phyloP scores from a whole-genome alignment of 2,329 filamentous ascomycete species.

The Coleophoma crateriformis region DNA sequence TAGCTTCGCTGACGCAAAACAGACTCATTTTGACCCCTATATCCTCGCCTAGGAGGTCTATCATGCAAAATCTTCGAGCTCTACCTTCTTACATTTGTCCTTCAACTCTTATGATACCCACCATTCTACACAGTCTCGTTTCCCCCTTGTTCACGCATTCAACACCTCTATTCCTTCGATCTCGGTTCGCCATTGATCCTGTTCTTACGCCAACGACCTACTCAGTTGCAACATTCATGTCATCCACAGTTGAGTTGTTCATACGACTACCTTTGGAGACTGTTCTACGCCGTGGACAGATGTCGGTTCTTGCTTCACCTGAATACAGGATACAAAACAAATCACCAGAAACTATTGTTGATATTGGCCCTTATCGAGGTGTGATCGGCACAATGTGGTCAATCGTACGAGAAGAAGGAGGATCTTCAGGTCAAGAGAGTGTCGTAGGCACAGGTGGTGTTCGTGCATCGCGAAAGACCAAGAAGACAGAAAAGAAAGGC shows the following conservation, averaged over 20 bases:
- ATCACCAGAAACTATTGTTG: slow-evolving; percentile 68
- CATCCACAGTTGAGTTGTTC: slow-evolving; percentile 74
- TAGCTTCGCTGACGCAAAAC: background rate
- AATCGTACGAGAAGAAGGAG: slow-evolving; percentile 78
- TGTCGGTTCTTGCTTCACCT: slow-evolving; percentile 57
- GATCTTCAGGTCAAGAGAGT: slow-evolving; percentile 1
- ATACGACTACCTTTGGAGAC: slow-evolving; percentile 89
- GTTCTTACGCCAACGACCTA: slow-evolving; percentile 77
- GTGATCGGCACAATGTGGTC: slow-evolving; percentile 86
- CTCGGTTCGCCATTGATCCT: slow-evolving; percentile 79
- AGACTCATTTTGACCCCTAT: slow-evolving; percentile 80
- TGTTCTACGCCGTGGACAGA: slow-evolving; percentile 81
- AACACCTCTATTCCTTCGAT: slow-evolving; percentile 78
- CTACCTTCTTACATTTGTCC: slow-evolving; percentile 75
- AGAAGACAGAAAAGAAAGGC: slow-evolving; percentile 29
- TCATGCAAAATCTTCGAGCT: slow-evolving; percentile 64
- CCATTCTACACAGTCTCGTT: slow-evolving; percentile 77
- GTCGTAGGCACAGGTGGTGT: background rate
- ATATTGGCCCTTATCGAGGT: slow-evolving; percentile 76
- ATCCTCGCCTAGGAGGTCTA: slow-evolving; percentile 70
- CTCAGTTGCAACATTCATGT: slow-evolving; percentile 74
- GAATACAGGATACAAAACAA: slow-evolving; percentile 38
- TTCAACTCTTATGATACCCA: slow-evolving; percentile 69
- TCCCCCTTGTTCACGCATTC: slow-evolving; percentile 79
- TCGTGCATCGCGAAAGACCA: slow-evolving; percentile 7